A percentile compares a stretch with the other conserved stretches of the same genome.
Conservation (phyloP, 345 rosid species). For the Camelina sativa region DNA sequence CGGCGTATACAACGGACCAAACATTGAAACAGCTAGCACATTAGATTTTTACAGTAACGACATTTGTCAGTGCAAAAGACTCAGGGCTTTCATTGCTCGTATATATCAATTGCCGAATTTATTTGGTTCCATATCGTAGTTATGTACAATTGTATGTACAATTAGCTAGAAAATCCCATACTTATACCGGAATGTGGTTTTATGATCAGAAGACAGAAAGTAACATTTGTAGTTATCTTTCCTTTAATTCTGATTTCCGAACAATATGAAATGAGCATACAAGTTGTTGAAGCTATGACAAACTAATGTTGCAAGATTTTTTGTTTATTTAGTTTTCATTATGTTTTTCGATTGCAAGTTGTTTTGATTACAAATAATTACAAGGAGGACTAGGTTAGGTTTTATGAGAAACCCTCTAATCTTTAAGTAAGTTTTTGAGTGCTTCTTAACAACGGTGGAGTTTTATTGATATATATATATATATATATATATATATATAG, state of each 20-base stretch:
- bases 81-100: conserved; percentile 18
- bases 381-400: too few relatives aligned
- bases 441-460: too few relatives aligned
- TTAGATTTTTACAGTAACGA: conserved; percentile 2
- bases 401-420: not conserved
- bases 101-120: not conserved
- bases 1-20: conserved; percentile 40
- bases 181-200: not conserved
- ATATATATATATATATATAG: too few relatives aligned
- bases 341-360: too few relatives aligned
- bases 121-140: not conserved
- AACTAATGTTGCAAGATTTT: not conserved
- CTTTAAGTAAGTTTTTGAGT: not conserved
- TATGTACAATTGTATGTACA: not conserved
- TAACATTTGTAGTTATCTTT: not conserved
- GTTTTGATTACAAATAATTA: too few relatives aligned
- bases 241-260: not conserved
- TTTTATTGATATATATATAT: too few relatives aligned
- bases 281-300: not conserved
- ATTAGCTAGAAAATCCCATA: not conserved
- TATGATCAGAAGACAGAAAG: not conserved
- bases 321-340: too few relatives aligned
- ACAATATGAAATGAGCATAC: not conserved
- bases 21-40: conserved; percentile 17
- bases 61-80: conserved; percentile 24